Percentiles rank a stretch among this genome's conserved stretches.
Conservation (phyloP, 2,329 filamentous ascomycete species). For the Fusarium sp. region DNA sequence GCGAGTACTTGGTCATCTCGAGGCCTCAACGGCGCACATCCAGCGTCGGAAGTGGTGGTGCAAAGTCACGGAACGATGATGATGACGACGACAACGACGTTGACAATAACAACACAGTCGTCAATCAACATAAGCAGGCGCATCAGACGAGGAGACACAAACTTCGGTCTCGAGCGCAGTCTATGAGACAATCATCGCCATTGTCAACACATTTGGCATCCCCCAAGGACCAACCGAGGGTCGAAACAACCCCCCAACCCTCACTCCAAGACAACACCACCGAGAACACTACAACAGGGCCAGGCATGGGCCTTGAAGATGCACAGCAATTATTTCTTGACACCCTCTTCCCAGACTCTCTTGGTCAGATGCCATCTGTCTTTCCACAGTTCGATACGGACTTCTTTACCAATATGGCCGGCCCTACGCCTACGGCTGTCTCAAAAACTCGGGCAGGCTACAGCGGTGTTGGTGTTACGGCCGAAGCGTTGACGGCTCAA, state of each 20-base stretch:
- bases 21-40: background rate
- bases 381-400: background rate
- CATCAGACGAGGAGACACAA: background rate
- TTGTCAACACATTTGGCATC: background rate
- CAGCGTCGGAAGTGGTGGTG: background rate
- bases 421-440: background rate
- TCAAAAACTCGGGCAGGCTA: background rate
- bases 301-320: background rate
- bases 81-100: background rate
- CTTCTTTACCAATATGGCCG: background rate
- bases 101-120: background rate
- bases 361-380: background rate
- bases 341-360: background rate
- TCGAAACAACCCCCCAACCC: background rate
- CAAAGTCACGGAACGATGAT: background rate
- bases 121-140: background rate
- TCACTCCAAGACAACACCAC: background rate
- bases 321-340: background rate
- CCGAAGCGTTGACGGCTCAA: background rate
- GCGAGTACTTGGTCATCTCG: background rate
- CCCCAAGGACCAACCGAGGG: background rate
- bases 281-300: background rate
- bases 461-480: background rate
- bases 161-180: background rate
- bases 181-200: background rate